Evolutionary conservation across 352 stramenopile genomes (phyloP).

Genomic region (Pythium biforme): DNA sequence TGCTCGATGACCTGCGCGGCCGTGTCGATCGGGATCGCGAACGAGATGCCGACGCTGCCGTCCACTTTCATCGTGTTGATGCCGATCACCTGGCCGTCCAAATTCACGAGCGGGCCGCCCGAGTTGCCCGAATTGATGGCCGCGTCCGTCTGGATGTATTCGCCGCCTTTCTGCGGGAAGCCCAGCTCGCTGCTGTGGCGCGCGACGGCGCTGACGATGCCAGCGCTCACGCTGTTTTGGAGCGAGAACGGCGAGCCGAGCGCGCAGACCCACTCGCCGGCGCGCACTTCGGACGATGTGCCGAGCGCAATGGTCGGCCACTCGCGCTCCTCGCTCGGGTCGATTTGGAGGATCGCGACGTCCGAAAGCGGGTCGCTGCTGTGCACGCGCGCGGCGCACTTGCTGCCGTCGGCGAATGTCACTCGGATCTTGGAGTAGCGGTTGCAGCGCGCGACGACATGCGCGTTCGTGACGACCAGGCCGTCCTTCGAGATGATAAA

Average conservation of each 20-base stretch:
- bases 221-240: conserved; percentile 90
- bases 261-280: conserved; percentile 92
- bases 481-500: conserved; percentile 90
- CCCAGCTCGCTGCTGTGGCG: conserved; percentile 88
- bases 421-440: conserved; percentile 83
- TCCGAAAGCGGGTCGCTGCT: conserved; percentile 88
- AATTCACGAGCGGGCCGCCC: conserved; percentile 91
- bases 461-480: conserved; percentile 91
- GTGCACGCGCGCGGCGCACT: conserved; percentile 74
- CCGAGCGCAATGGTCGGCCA: conserved; percentile 78
- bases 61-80: conserved; percentile 96
- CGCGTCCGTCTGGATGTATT: conserved; percentile 95
- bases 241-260: conserved; percentile 90
- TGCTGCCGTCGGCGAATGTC: conserved; percentile 83
- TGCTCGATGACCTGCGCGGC: conserved; percentile 88
- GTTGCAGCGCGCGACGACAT: conserved; percentile 87
- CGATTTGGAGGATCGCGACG: conserved; percentile 89
- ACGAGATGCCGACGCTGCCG: conserved; percentile 88
- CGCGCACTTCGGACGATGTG: conserved; percentile 69
- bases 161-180: conserved; percentile 68
- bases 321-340: conserved; percentile 46
- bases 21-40: conserved; percentile 93
- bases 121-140: conserved; percentile 94
- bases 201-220: conserved; percentile 90
- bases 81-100: conserved; percentile 92